Base-by-base conservation (phyloP, 2,329 filamentous ascomycete species). In the Apiospora kogelbergensis region DNA sequence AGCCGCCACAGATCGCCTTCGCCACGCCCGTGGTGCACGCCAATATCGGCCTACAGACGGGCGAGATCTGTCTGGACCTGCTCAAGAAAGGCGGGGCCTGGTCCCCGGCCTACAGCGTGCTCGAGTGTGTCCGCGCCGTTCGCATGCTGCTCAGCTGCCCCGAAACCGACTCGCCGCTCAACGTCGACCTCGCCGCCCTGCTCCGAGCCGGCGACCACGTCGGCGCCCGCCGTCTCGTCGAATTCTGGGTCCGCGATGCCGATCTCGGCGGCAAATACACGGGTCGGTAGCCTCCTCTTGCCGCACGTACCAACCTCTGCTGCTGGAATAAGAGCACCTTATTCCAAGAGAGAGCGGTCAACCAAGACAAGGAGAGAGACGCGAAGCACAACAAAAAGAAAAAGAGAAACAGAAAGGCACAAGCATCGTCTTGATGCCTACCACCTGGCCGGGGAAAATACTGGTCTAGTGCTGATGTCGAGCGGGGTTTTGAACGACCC, bases 21-120 rank as follows among this genome's bases (percentile, higher is more conserved):
- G 83, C 86, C n/a, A 99, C 94, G 44, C 89, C 90, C 71, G 89
- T 97, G 73, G 92, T 93, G 76, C 94, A 97, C 83, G 90, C 95
- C 64, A 98, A 98, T 81, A 89, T 89, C 41, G 84, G 84, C 67
- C 84, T 88, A 71, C 75, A 86, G 74, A 94, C 89, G 2, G 96
- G 96, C 74, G 95, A 98, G 81, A 96, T 99, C 77, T 99, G 96
- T 80, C 89, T 98, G 37, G 96, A 98, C 78, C 86, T 98, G 71
- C 85, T 99, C 70, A 87, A 87, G 77, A 87, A 91, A 68, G 53
- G 53, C 30, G 53, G 53, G 15, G 87, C 87, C 22, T 98, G 95
- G 95, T 92, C 93, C 70, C 93, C 95, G 1, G 90, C 93, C 22
- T 96, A 97, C 80, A 95, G 91, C 48, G 86, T 98, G 24, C 87